phyloP scores from a whole-genome alignment of 495 filamentous ascomycete genomes.

The Lasiosphaeriaceae sp. region DNA sequence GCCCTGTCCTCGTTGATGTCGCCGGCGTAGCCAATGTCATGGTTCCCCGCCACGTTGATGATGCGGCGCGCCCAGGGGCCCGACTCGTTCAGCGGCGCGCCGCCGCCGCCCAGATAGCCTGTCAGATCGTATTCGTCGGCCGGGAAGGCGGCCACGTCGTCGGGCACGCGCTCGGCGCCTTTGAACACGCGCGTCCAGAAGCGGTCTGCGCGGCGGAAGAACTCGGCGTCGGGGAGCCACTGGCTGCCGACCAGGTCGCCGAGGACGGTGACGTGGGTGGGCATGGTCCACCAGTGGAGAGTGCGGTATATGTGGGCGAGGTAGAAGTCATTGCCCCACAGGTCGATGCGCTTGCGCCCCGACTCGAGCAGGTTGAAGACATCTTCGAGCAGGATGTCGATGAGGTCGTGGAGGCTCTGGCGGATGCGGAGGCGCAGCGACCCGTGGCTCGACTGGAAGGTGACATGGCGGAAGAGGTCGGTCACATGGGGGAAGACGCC shows the following conservation, averaged over 20 bases:
- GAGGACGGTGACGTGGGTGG: conserved; percentile 84
- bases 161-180: conserved; percentile 61
- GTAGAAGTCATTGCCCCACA: conserved; percentile 92
- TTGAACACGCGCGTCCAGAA: conserved; percentile 82
- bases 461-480: conserved; percentile 49
- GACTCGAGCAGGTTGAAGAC: conserved; percentile 58
- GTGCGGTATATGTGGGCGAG: conserved; percentile 90
- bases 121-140: conserved; percentile 47
- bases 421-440: conserved; percentile 44
- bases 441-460: conserved; percentile 37
- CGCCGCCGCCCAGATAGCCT: conserved; percentile 46
- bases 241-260: conserved; percentile 95
- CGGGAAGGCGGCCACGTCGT: conserved; percentile 51
- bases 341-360: conserved; percentile 74
- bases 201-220: conserved; percentile 60
- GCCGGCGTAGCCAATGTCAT: conserved; percentile 93
- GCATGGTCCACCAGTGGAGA: conserved; percentile 70
- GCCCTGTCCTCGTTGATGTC: conserved; percentile 72
- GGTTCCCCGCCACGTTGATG: conserved; percentile 90
- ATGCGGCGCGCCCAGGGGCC: conserved; percentile 66
- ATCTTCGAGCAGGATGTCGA: conserved; percentile 57
- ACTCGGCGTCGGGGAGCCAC: conserved; percentile 87
- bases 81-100: conserved; percentile 34
- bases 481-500: conserved; percentile 56
- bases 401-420: conserved; percentile 46